A percentile compares a stretch with the other conserved stretches of the same genome.
phyloP scores from a whole-genome alignment of 2,329 filamentous ascomycete genomes.

The Aspergillus felis region DNA sequence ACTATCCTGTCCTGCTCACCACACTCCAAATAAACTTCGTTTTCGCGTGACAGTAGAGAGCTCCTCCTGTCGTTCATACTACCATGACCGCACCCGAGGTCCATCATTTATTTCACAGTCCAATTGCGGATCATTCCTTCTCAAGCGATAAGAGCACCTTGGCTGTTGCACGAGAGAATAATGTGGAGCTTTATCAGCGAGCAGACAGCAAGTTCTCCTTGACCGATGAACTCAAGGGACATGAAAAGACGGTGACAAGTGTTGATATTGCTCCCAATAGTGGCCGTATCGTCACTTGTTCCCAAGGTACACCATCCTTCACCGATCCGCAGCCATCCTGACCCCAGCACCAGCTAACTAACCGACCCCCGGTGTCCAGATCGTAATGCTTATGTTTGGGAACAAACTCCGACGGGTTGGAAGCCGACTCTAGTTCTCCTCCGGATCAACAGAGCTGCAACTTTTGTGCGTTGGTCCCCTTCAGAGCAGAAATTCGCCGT shows the following conservation, averaged over 20 bases:
- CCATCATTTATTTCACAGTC: conserved; percentile 93
- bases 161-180: conserved; percentile 85
- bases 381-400: conserved; percentile 97
- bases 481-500: conserved; percentile 97
- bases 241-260: conserved; percentile 94
- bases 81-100: conserved; percentile 83
- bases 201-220: conserved; percentile 72
- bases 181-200: conserved; percentile 80
- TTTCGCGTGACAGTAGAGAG: conserved; percentile 84
- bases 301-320: conserved; percentile 63
- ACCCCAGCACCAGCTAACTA: conserved; percentile 1
- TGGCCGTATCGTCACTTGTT: conserved; percentile 95
- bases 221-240: conserved; percentile 88
- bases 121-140: conserved; percentile 97
- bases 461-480: conserved; percentile 95
- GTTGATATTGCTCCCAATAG: conserved; percentile 90
- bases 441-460: conserved; percentile 93
- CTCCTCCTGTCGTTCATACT: conserved; percentile 72
- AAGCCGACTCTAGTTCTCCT: conserved; percentile 96
- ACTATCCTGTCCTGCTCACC: not conserved
- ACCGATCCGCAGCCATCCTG: not conserved
- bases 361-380: conserved; percentile 51
- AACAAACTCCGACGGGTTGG: conserved; percentile 86
- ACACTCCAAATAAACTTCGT: not conserved
- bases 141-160: conserved; percentile 84